phyloP scores from a whole-genome alignment of 176 grass and related monocot species.

The Lolium multiflorum region DNA sequence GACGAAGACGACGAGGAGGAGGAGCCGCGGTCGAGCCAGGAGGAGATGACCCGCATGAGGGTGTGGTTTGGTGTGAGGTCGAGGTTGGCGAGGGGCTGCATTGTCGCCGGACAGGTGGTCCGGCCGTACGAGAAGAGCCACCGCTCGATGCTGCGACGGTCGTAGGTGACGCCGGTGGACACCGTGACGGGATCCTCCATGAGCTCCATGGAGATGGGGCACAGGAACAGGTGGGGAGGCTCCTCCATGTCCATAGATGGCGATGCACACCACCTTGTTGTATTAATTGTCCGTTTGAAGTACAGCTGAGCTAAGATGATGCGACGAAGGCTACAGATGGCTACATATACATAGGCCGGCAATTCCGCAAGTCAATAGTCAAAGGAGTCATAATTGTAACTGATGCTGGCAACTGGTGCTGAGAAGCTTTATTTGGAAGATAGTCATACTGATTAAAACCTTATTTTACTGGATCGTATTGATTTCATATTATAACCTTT shows the following conservation, averaged over 20 bases:
- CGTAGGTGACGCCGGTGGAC: conserved; percentile 85
- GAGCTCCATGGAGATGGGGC: conserved; percentile 94
- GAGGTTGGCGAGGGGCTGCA: conserved; percentile 65
- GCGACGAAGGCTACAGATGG: conserved; percentile 24
- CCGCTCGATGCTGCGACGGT: conserved; percentile 80
- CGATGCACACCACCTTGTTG: conserved; percentile 10
- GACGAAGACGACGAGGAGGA: conserved; percentile 34
- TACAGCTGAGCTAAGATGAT: neutral
- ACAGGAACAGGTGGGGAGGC: conserved; percentile 63
- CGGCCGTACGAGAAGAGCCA: conserved; percentile 76
- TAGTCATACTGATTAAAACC: neutral
- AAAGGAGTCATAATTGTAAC: conserved; percentile 35
- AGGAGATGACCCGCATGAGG: conserved; percentile 77
- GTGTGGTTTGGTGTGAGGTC: conserved; percentile 94
- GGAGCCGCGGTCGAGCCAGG: conserved; percentile 53
- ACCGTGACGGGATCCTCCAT: conserved; percentile 90
- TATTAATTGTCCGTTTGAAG: conserved; percentile 17
- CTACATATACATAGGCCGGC: conserved; percentile 13
- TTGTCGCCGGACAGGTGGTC: conserved; percentile 79
- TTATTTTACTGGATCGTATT: neutral
- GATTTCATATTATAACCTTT: neutral
- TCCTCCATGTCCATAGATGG: conserved; percentile 52
- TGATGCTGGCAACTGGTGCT: conserved; percentile 37
- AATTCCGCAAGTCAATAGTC: conserved; percentile 52
- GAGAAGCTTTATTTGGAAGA: conserved; percentile 4